A percentile compares a stretch with the other conserved stretches of the same genome.
These are phyloP conservation scores for Tylopilus balloui DNA, from an alignment of 768 basidiomycete genomes.

Conservation along the genomic window DNA sequence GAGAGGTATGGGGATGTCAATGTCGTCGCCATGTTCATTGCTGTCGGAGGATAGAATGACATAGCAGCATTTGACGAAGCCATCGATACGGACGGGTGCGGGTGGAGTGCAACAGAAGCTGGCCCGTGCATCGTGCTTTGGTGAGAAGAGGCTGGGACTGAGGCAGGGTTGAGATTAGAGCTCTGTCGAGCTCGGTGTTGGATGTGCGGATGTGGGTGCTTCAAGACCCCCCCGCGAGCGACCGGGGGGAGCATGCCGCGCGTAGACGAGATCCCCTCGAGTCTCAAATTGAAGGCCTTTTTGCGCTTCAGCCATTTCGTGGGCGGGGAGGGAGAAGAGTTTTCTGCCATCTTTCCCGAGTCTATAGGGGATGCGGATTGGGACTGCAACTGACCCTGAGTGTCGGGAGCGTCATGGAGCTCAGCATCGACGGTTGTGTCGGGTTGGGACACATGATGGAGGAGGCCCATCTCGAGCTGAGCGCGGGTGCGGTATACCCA, in stretches of 20 bases:
- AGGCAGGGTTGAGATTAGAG: conserved; percentile 30
- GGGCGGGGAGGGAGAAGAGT: conserved; percentile 22
- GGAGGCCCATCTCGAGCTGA: conserved; percentile 47
- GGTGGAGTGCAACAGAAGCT: conserved; percentile 12
- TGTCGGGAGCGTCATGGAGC: conserved; percentile 21
- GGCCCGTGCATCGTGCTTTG: conserved; percentile 13
- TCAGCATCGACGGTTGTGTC: conserved; percentile 8
- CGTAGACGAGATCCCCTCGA: conserved; percentile 39
- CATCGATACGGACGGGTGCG: conserved; percentile 14
- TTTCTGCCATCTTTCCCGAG: conserved; percentile 31
- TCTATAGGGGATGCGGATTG: conserved; percentile 21
- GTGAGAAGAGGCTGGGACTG: conserved; percentile 19
- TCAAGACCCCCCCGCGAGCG: conserved; percentile 25
- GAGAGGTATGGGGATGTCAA: conserved; percentile 32
- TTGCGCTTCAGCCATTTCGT: conserved; percentile 54
- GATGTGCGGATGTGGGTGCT: conserved; percentile 22
- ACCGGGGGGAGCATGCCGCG: conserved; percentile 18
- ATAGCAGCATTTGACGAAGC: conserved; percentile 15
- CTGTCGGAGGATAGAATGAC: conserved; percentile 29
- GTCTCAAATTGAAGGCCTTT: conserved; percentile 50
- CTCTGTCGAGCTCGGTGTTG: conserved; percentile 30
- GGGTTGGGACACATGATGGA: conserved; percentile 14
- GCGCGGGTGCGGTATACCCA: conserved; percentile 68
- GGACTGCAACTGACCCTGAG: conserved; percentile 13
- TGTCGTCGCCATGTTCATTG: conserved; percentile 29